These are phyloP conservation scores for Picochlorum sp. DNA, from an alignment of 139 green algal genomes.

Conservation along the genomic window DNA sequence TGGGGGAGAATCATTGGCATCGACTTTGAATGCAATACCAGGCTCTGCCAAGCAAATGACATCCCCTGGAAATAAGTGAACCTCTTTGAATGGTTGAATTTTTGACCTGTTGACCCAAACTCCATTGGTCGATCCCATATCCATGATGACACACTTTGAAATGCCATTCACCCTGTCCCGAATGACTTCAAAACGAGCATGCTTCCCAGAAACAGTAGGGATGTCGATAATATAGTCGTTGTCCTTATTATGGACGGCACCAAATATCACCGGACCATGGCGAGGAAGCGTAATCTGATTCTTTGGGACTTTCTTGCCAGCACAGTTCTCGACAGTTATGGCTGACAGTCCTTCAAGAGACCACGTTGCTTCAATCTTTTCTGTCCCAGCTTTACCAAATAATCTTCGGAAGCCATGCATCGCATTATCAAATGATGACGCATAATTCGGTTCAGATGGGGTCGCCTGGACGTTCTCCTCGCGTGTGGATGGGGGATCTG, in stretches of 20 bases:
- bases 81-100: constrained; percentile 11
- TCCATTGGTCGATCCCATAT: constrained; percentile 32
- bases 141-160: constrained; percentile 21
- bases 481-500: too few relatives aligned
- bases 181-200: constrained; percentile 31
- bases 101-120: constrained; percentile 34
- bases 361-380: constrained; percentile 1
- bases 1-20: not conserved
- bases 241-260: not conserved
- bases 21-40: constrained; percentile 22
- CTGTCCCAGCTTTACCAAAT: not conserved
- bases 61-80: constrained; percentile 26
- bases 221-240: constrained; percentile 31
- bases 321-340: not conserved
- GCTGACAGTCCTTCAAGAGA: not conserved
- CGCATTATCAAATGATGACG: not conserved
- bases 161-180: not conserved
- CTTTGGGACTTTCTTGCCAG: constrained; percentile 7
- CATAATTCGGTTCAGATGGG: too few relatives aligned
- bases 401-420: not conserved
- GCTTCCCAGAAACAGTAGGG: constrained; percentile 24
- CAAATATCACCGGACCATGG: constrained; percentile 13
- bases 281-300: constrained; percentile 13
- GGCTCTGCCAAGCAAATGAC: constrained; percentile 27
- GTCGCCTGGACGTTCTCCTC: too few relatives aligned